Conservation (phyloP, 106 monocot genomes). For the Platanthera guangdongensis region DNA sequence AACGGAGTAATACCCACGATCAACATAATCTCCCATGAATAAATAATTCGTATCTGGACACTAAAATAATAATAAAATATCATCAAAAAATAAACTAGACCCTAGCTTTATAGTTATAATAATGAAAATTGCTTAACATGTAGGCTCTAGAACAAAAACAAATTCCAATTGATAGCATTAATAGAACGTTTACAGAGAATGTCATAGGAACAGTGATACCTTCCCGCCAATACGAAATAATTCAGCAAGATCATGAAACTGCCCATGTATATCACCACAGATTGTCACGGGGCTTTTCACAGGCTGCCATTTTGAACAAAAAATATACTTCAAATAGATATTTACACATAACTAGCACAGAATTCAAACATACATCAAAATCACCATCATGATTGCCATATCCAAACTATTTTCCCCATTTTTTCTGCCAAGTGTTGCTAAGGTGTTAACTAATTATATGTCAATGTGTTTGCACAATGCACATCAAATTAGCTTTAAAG, state of each 20-base stretch:
- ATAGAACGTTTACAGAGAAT: neutral
- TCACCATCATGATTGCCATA: neutral
- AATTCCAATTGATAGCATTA: neutral
- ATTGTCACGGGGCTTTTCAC: constrained; percentile 98
- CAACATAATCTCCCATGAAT: constrained; percentile 99
- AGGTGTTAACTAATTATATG: neutral
- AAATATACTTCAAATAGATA: neutral
- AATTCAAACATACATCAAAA: neutral
- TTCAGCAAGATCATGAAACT: constrained; percentile 98
- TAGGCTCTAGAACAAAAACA: neutral
- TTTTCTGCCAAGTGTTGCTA: neutral
- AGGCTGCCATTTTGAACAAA: constrained; percentile 41
- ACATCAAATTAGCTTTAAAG: neutral
- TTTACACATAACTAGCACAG: neutral
- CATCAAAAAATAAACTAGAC: neutral
- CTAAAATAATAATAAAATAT: constrained; percentile 31
- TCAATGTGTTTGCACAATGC: neutral
- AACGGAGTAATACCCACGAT: constrained; percentile 98
- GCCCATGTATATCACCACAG: constrained; percentile 98
- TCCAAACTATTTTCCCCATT: neutral
- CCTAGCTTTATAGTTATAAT: neutral
- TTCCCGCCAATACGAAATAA: constrained; percentile 95
- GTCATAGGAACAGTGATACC: constrained; percentile 27
- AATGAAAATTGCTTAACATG: neutral
- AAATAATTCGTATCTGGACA: constrained; percentile 99